Conservation (phyloP, 352 stramenopile genomes). For the Phytophthora constricta region DNA sequence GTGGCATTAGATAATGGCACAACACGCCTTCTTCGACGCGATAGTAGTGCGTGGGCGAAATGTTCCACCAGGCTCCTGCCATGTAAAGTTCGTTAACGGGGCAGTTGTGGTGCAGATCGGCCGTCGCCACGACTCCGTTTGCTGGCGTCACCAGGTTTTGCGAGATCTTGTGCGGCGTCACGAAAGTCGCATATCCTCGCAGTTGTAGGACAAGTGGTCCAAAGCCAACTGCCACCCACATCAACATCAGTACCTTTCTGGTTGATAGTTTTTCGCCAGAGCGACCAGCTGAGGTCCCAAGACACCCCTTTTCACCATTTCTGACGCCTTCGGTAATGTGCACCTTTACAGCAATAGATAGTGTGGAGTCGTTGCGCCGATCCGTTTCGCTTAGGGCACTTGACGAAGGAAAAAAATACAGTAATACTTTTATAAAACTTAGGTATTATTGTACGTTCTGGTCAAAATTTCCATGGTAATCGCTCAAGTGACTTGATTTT, state of each 20-base stretch:
- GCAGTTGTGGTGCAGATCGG: background rate
- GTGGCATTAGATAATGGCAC: constrained; percentile 21
- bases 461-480: no score
- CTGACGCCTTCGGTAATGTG: no score
- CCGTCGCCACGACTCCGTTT: background rate
- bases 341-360: no score
- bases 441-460: no score
- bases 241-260: background rate
- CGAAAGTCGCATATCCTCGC: constrained; percentile 13
- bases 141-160: constrained; percentile 9
- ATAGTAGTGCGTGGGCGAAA: constrained; percentile 13
- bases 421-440: no score
- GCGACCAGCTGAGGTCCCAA: background rate
- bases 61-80: constrained; percentile 10
- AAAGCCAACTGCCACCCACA: constrained; percentile 11
- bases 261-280: background rate
- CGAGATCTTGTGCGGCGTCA: constrained; percentile 26
- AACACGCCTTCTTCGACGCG: background rate
- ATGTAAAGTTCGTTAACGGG: constrained; percentile 13
- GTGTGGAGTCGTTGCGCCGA: no score
- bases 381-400: no score
- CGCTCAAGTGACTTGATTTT: no score
- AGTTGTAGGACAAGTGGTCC: constrained; percentile 7
- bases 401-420: no score
- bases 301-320: background rate